Percentiles rank a stretch among this genome's conserved stretches.
Conservation (phyloP, 2,329 filamentous ascomycete genomes). For the Ophidiomyces ophidiicola region DNA sequence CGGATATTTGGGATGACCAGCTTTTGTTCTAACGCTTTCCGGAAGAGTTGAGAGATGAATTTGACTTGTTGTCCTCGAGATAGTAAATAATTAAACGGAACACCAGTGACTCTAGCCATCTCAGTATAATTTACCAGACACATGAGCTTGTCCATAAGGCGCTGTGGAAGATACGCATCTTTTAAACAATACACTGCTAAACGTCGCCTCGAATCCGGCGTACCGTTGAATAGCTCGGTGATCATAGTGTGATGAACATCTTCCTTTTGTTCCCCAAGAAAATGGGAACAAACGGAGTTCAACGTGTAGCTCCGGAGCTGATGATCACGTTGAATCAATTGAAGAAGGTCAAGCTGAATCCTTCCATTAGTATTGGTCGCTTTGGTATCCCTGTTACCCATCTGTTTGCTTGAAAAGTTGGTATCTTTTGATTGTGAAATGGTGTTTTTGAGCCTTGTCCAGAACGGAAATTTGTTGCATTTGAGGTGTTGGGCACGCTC, state of each 20-base stretch:
- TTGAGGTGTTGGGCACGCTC: slow-evolving; percentile 79
- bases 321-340: slow-evolving; percentile 86
- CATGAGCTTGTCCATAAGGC: slow-evolving; percentile 93
- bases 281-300: slow-evolving; percentile 91
- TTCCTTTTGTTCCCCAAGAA: slow-evolving; percentile 93
- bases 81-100: slow-evolving; percentile 90
- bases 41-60: slow-evolving; percentile 93
- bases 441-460: slow-evolving; percentile 63
- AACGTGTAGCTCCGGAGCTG: slow-evolving; percentile 93
- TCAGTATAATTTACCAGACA: slow-evolving; percentile 99
- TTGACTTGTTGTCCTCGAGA: slow-evolving; percentile 92
- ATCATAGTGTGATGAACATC: slow-evolving; percentile 99
- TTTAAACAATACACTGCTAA: slow-evolving; percentile 94
- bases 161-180: slow-evolving; percentile 87
- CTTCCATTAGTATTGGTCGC: slow-evolving; percentile 88
- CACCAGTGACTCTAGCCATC: slow-evolving; percentile 98
- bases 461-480: slow-evolving; percentile 67
- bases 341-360: slow-evolving; percentile 84
- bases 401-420: slow-evolving; percentile 94
- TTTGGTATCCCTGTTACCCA: slow-evolving; percentile 92
- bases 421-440: slow-evolving; percentile 62
- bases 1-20: slow-evolving; percentile 83
- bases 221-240: slow-evolving; percentile 93
- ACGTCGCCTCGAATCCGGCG: slow-evolving; percentile 78
- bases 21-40: slow-evolving; percentile 85